Base-by-base conservation (phyloP, 129 eudicot species). In the Lactuca saligna region DNA sequence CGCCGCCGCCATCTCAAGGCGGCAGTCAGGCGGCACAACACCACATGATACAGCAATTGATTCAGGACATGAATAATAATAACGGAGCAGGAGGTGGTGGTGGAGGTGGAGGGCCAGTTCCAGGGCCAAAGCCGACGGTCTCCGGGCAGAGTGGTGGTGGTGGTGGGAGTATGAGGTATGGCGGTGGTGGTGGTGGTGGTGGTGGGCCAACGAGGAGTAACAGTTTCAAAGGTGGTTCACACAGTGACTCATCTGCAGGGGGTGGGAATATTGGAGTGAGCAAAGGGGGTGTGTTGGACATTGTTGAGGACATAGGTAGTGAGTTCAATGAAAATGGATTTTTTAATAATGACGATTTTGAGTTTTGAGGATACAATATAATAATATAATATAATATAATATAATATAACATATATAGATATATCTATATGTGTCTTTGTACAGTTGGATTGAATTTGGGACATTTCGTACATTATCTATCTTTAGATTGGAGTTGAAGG, bases 261-360 rank as follows among this genome's bases (percentile, higher is more conserved):
- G 74, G 74, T 42, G 85, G 57, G 20, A 53, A 53, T 53, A 53
- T 53, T 5, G 17, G 8, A 2, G 41, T 17, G 54, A 12, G 54
- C 4, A 49, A 69, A 7, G 57, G 81, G 7, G 84, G 79, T 53
- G 4, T 70, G 46, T 61, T 70, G 49, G 89, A 88, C 6, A 68
- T 83, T 76, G 76, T 76, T 29, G 78, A 39, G 2, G 91, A 85
- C 11, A 68, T 82, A 14, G 54, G 70, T 57, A 65, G 78, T 12
- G 83, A 82, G 32, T 87, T 79, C 48, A 54, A 73, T 0, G 95
- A 87, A 32, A 81, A 69, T 65, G 95, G 86, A 4, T 88, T 84
- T 63, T 81, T 85, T 71, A 79, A 66, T 64, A 65, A 62, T 68
- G 73, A 68, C 59, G 91, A 85, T 63, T 84, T 85, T 56, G 91